Conservation (phyloP, 1,284 basidiomycete species). For the Exobasidium rhododendri region DNA sequence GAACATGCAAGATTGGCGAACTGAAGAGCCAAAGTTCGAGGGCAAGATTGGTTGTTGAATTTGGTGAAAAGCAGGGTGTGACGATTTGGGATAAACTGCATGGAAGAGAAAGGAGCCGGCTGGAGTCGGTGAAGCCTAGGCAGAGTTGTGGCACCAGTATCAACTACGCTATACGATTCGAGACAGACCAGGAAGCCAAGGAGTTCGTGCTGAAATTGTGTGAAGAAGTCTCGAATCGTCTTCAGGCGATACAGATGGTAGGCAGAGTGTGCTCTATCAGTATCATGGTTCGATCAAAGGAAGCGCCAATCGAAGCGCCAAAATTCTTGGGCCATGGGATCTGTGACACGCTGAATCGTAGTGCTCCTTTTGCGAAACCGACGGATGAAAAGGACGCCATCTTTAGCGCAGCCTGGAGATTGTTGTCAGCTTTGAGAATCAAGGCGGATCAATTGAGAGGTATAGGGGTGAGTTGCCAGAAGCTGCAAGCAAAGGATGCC, state of each 20-base stretch:
- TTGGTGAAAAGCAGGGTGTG: slow-evolving; percentile 80
- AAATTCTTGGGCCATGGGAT: slow-evolving; percentile 94
- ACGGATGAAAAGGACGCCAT: slow-evolving; percentile 72
- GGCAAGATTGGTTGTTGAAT: slow-evolving; percentile 58
- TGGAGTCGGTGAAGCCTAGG: slow-evolving; percentile 62
- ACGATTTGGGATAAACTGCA: slow-evolving; percentile 77
- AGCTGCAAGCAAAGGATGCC: slow-evolving; percentile 61
- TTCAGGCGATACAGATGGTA: slow-evolving; percentile 69
- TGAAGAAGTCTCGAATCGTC: slow-evolving; percentile 33
- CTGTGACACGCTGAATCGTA: slow-evolving; percentile 79
- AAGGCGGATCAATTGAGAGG: slow-evolving; percentile 86
- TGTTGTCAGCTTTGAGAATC: slow-evolving; percentile 71
- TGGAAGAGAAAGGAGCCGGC: slow-evolving; percentile 73
- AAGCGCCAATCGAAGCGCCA: slow-evolving; percentile 83
- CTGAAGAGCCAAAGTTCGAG: slow-evolving; percentile 31
- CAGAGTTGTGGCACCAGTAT: slow-evolving; percentile 34
- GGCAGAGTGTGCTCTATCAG: slow-evolving; percentile 66
- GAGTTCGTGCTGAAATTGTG: slow-evolving; percentile 43
- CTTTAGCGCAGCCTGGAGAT: slow-evolving; percentile 71
- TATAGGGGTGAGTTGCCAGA: slow-evolving; percentile 86
- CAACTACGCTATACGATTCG: slow-evolving; percentile 85
- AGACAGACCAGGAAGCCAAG: slow-evolving; percentile 74
- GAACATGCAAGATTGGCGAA: slow-evolving; percentile 69
- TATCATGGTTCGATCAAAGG: slow-evolving; percentile 82
- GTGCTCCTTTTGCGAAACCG: slow-evolving; percentile 60